Conservation (phyloP, 2,329 filamentous ascomycete genomes). For the Trichoderma hamatum region DNA sequence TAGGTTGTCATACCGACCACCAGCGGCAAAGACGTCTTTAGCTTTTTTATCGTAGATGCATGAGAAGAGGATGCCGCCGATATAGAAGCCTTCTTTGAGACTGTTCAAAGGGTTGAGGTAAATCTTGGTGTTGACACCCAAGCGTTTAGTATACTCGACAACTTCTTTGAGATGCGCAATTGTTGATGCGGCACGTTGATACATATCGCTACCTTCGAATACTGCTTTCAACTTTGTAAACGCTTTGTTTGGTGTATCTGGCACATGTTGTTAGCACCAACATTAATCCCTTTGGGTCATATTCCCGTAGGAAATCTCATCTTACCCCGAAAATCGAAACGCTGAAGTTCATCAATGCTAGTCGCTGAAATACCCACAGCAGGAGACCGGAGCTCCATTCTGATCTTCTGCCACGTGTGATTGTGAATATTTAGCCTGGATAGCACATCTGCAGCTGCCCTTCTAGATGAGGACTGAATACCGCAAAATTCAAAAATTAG, state of each 20-base stretch:
- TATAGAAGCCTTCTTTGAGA: conserved; percentile 89
- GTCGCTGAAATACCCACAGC: conserved; percentile 82
- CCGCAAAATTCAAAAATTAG: conserved; percentile 89
- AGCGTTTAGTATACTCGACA: conserved; percentile 72
- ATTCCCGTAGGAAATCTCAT: not conserved
- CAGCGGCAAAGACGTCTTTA: conserved; percentile 86
- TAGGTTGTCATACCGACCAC: conserved; percentile 87
- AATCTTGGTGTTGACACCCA: conserved; percentile 75
- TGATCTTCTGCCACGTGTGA: conserved; percentile 80
- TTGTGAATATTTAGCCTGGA: conserved; percentile 84
- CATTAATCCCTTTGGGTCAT: not conserved
- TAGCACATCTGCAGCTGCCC: conserved; percentile 77
- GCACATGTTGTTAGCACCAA: conserved; percentile 29
- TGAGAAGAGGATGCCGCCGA: conserved; percentile 83
- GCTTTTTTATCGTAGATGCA: conserved; percentile 85
- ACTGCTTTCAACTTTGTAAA: conserved; percentile 62
- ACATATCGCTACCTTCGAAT: conserved; percentile 66
- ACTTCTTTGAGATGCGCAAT: conserved; percentile 82
- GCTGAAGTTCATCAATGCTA: conserved; percentile 84
- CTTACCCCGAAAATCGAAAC: conserved; percentile 85
- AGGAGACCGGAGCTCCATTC: conserved; percentile 78
- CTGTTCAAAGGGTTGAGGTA: conserved; percentile 85
- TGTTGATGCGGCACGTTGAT: conserved; percentile 73
- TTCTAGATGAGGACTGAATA: conserved; percentile 68
- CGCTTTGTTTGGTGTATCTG: conserved; percentile 59